Base-by-base conservation (phyloP, 345 rosid species). In the Clarkia xantiana region DNA sequence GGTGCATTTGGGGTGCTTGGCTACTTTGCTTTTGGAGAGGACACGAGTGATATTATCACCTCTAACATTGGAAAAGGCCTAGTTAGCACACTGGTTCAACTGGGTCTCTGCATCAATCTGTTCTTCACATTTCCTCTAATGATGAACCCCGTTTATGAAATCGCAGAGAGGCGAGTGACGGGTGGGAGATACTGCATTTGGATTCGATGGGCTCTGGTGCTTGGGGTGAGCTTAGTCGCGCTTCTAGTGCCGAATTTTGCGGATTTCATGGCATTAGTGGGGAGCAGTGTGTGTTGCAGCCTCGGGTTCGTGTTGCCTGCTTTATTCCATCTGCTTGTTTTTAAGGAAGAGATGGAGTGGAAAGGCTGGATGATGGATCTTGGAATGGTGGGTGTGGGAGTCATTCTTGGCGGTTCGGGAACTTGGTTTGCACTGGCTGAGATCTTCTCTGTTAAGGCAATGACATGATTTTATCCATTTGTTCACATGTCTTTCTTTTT, bases 61-160 rank as follows among this genome's bases (percentile, higher is more conserved):
- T 73, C 73, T 4, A 89, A 89, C 64, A 11, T 85, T 40, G 95
- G 86, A 43, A 38, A 65, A 38, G 87, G 90, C 9, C 41, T 74
- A 42, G n/a, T 85, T 19, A 82, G 79, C 66, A 60, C 58, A 14
- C 51, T 74, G 62, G 88, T 90, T 58, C 84, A 83, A 46, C 58
- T 80, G n/a, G 95, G 95, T 14, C 77, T 90, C 0, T 90, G 91
- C 57, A 49, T 83, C 18, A 82, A 86, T 67, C 78, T 90, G 25
- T 86, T 86, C 57, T 90, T 90, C 65, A 79, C 95, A 20, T 90
- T 89, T 67, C 97, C 94, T 0, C 56, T 90, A 73, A 82, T 86
- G 94, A 86, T 90, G 95, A 66, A 86, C 55, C 95, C 95, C 0
- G 94, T 90, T 10, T 86, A 80, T 56, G 95, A 86, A 76, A 79